Evolutionary conservation across 1,284 basidiomycete species (phyloP).

Genomic region (Moesziomyces globuligerus): DNA sequence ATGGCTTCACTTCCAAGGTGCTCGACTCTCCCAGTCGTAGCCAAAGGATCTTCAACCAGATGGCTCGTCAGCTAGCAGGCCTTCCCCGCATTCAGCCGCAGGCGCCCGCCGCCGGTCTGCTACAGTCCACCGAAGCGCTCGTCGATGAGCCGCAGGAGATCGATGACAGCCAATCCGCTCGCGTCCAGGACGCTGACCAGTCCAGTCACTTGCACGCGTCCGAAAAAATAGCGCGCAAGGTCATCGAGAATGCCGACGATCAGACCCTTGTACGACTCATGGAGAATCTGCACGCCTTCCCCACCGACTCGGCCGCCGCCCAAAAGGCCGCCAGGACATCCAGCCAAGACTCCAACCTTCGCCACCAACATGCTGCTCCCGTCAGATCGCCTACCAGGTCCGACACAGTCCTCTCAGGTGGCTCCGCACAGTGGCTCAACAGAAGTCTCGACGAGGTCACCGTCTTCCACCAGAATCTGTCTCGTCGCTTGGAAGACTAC

Average conservation of each 20-base stretch:
- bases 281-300: slow-evolving; percentile 49
- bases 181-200: not conserved
- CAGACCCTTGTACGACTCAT: slow-evolving; percentile 45
- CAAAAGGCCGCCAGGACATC: slow-evolving; percentile 14
- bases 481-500: slow-evolving; percentile 46
- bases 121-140: slow-evolving; percentile 19
- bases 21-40: slow-evolving; percentile 38
- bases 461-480: slow-evolving; percentile 46
- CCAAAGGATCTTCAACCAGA: slow-evolving; percentile 51
- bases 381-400: slow-evolving; percentile 15
- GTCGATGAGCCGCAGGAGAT: slow-evolving; percentile 40
- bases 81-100: slow-evolving; percentile 32
- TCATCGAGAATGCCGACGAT: slow-evolving; percentile 45
- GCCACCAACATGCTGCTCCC: not conserved
- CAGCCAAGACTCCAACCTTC: not conserved
- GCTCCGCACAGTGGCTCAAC: slow-evolving; percentile 47
- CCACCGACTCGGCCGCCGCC: slow-evolving; percentile 42
- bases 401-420: slow-evolving; percentile 32
- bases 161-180: not conserved
- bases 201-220: slow-evolving; percentile 9
- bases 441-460: slow-evolving; percentile 51
- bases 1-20: slow-evolving; percentile 35
- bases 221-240: slow-evolving; percentile 37
- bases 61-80: slow-evolving; percentile 47
- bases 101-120: slow-evolving; percentile 10